Evolutionary conservation across 345 rosid genomes (phyloP), one percentile per base, ranked within the genome.

Genomic region (Citrus trifoliata): DNA sequence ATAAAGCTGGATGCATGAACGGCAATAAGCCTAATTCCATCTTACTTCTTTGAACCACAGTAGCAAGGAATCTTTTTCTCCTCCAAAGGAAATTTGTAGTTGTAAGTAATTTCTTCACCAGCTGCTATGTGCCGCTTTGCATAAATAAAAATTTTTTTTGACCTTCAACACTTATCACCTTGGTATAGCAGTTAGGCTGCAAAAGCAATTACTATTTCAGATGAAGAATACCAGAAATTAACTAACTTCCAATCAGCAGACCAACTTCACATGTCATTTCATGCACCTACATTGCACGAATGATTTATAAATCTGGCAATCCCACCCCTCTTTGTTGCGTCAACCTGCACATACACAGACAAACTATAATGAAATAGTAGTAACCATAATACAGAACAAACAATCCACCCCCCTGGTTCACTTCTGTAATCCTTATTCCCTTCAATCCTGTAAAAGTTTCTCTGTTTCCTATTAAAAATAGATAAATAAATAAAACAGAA

Each of bases 251-350:
- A 83, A 79, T 63, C 16, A 48, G 56, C 40, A 42, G 4, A 67
- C 42, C 59, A 78, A 68, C 51, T 61, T 70, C 35, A 37, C 61
- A 67, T n/a, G 16, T 66, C 71, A 62, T 59, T 33, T 73, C 30
- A 74, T 67, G 68, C 7, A 86, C 69, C 63, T 90, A 93, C 99
- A 94, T 97, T 95, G 68, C 99, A 97, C 65, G 98, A 97, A 90
- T 94, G 99, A 79, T 97, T 97, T 86, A 97, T 93, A 87, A 97
- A 97, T 87, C 98, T 91, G 30, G 98, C 99, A 87, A 94, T 86
- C 73, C 99, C 99, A 71, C 99, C 99, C 83, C 98, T 93, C 86
- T 94, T 97, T 76, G 98, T 97, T 71, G 99, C 99, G 88, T 97
- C 99, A 82, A 97, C 89, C 99, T 97, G 80, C 67, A 81, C 25